A percentile compares a stretch with the other conserved stretches of the same genome.
phyloP scores from a whole-genome alignment of 2,329 filamentous ascomycete genomes.

The Hymenoscyphus occultus region DNA sequence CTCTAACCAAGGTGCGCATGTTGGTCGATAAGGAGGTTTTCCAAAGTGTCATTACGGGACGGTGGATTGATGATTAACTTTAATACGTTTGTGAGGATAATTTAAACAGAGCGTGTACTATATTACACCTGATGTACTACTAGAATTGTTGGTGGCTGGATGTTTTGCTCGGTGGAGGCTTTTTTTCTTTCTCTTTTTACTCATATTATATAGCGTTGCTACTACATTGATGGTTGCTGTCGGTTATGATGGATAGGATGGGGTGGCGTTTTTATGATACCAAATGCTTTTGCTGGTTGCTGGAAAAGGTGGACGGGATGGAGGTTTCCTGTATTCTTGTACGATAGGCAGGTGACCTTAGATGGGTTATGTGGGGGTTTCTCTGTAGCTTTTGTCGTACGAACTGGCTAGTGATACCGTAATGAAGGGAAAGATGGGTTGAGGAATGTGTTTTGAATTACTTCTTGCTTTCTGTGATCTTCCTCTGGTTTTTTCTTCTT shows the following conservation, averaged over 20 bases:
- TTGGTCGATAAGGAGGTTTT: slow-evolving; percentile 84
- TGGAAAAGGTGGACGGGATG: background rate
- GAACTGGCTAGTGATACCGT: too few relatives aligned
- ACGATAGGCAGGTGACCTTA: too few relatives aligned
- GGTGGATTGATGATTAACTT: slow-evolving; percentile 50
- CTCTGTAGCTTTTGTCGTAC: too few relatives aligned
- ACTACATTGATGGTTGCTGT: background rate
- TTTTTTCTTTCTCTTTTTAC: background rate
- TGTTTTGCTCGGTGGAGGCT: background rate
- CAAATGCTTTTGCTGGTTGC: background rate
- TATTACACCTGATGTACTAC: background rate
- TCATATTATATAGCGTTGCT: background rate
- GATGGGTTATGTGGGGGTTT: too few relatives aligned
- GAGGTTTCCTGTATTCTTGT: too few relatives aligned
- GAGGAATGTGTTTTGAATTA: too few relatives aligned
- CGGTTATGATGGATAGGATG: background rate
- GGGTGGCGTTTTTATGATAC: slow-evolving; percentile 8
- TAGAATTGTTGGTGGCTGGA: background rate
- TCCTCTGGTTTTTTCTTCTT: too few relatives aligned
- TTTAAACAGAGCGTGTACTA: background rate
- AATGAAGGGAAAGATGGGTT: too few relatives aligned
- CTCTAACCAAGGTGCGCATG: slow-evolving; percentile 57
- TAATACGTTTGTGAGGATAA: background rate
- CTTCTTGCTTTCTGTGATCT: too few relatives aligned
- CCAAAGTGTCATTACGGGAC: slow-evolving; percentile 86